Evolutionary conservation across 768 basidiomycete genomes (phyloP).

Genomic region (Lactarius indigo): DNA sequence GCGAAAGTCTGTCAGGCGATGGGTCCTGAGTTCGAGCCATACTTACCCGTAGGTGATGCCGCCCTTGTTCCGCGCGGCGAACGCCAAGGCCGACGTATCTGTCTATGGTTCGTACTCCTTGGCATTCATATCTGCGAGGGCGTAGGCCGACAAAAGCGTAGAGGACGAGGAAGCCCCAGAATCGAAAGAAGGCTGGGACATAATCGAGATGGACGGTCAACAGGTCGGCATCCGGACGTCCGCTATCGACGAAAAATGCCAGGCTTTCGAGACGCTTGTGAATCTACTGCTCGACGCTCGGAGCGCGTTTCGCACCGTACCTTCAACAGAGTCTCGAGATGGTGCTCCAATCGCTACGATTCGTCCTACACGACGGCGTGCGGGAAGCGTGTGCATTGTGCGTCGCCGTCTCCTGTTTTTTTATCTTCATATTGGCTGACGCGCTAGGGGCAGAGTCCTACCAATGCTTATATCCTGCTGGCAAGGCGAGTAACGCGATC

Average conservation of each 20-base stretch:
- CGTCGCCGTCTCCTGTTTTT: conserved; percentile 27
- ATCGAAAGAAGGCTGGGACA: conserved; percentile 76
- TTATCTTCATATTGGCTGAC: not conserved
- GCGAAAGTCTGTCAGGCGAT: conserved; percentile 85
- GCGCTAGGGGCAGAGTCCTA: conserved; percentile 47
- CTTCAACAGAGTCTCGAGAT: conserved; percentile 68
- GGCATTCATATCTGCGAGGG: not conserved
- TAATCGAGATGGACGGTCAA: conserved; percentile 72
- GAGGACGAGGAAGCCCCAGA: conserved; percentile 53
- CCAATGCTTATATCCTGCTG: conserved; percentile 68
- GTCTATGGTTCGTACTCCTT: conserved; percentile 51
- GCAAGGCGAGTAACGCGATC: conserved; percentile 49
- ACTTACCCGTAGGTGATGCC: conserved; percentile 85
- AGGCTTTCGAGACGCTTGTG: conserved; percentile 83
- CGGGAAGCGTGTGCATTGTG: conserved; percentile 75
- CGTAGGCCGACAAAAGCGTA: conserved; percentile 24
- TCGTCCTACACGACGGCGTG: conserved; percentile 84
- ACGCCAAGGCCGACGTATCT: conserved; percentile 76
- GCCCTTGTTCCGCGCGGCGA: conserved; percentile 65
- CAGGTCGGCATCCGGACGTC: conserved; percentile 75
- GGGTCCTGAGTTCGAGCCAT: conserved; percentile 81
- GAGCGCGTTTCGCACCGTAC: conserved; percentile 66
- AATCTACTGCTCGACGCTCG: conserved; percentile 74
- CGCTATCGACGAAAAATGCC: conserved; percentile 81
- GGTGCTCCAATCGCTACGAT: conserved; percentile 63